A percentile compares a stretch with the other conserved stretches of the same genome.
phyloP scores from a whole-genome alignment of 768 basidiomycete genomes.

The Crepidotus variabilis region DNA sequence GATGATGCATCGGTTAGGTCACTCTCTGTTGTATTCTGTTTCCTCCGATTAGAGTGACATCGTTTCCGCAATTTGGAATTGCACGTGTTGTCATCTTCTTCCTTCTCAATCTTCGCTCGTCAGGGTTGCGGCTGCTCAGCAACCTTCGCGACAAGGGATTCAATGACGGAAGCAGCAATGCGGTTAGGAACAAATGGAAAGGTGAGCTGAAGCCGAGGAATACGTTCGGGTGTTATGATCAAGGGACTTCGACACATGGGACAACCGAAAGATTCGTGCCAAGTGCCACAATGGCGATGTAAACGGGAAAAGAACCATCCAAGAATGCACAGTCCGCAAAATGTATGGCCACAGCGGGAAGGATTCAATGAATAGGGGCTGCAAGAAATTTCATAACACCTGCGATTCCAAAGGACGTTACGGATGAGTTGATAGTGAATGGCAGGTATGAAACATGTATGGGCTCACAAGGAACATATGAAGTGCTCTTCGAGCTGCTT shows the following conservation, averaged over 20 bases:
- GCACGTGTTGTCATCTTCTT: constrained; percentile 36
- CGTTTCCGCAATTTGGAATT: constrained; percentile 30
- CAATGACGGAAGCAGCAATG: constrained; percentile 46
- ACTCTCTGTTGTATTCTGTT: constrained; percentile 35
- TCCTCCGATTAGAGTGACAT: constrained; percentile 28
- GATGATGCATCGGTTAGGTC: constrained; percentile 22
- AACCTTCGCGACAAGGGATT: constrained; percentile 50
- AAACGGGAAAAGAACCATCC: constrained; percentile 69
- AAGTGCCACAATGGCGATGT: constrained; percentile 57
- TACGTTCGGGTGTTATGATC: constrained; percentile 45
- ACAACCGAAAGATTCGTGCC: constrained; percentile 67
- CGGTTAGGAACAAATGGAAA: constrained; percentile 68
- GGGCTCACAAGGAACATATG: constrained; percentile 57
- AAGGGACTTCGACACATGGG: constrained; percentile 60
- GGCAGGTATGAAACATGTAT: not conserved
- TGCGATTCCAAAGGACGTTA: constrained; percentile 20
- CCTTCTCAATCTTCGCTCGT: constrained; percentile 36
- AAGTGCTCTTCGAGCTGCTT: constrained; percentile 59
- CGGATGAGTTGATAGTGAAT: constrained; percentile 2
- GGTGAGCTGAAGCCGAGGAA: constrained; percentile 44
- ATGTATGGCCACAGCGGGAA: constrained; percentile 61
- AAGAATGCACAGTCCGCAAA: constrained; percentile 62
- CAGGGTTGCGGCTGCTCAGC: constrained; percentile 28
- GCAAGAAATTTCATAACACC: constrained; percentile 68
- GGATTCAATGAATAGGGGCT: constrained; percentile 51